phyloP scores from a whole-genome alignment of 352 stramenopile species.

The Phytophthora sp. region DNA sequence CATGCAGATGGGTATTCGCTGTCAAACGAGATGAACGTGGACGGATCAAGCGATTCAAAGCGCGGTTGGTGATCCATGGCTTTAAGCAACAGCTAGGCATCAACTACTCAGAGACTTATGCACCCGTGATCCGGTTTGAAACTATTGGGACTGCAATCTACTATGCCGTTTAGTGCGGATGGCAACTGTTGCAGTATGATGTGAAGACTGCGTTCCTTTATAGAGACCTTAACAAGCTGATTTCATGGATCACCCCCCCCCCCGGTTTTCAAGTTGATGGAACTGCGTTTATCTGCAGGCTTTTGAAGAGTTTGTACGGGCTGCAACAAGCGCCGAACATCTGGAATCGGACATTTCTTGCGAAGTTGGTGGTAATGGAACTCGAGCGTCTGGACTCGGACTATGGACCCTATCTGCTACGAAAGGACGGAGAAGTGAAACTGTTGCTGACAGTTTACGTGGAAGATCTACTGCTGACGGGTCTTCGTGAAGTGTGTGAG shows the following conservation, averaged over 20 bases:
- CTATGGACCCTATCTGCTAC: too few relatives aligned
- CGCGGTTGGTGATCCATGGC: too few relatives aligned
- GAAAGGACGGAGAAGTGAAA: too few relatives aligned
- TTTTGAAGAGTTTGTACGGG: conserved; percentile 13
- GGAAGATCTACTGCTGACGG: too few relatives aligned
- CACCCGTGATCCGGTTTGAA: conserved; percentile 24
- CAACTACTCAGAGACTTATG: conserved; percentile 22
- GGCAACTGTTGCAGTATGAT: conserved; percentile 10
- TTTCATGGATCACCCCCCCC: conserved; percentile 25
- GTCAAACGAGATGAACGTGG: conserved; percentile 24
- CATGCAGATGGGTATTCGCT: conserved; percentile 10
- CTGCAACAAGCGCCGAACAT: conserved; percentile 18
- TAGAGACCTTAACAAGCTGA: not conserved
- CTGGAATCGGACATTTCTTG: too few relatives aligned
- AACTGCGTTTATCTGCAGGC: not conserved
- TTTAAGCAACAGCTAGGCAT: conserved; percentile 23
- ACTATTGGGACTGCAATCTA: conserved; percentile 5
- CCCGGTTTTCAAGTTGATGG: not conserved
- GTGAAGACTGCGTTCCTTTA: conserved; percentile 26
- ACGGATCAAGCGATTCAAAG: conserved; percentile 1
- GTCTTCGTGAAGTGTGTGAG: too few relatives aligned
- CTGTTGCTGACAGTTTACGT: too few relatives aligned
- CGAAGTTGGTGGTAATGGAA: too few relatives aligned
- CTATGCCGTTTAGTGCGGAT: too few relatives aligned
- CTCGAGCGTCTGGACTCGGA: too few relatives aligned